A percentile compares a stretch with the other conserved stretches of the same genome.
Conservation (phyloP, 2,329 filamentous ascomycete genomes). For the Metarhizium sp. region DNA sequence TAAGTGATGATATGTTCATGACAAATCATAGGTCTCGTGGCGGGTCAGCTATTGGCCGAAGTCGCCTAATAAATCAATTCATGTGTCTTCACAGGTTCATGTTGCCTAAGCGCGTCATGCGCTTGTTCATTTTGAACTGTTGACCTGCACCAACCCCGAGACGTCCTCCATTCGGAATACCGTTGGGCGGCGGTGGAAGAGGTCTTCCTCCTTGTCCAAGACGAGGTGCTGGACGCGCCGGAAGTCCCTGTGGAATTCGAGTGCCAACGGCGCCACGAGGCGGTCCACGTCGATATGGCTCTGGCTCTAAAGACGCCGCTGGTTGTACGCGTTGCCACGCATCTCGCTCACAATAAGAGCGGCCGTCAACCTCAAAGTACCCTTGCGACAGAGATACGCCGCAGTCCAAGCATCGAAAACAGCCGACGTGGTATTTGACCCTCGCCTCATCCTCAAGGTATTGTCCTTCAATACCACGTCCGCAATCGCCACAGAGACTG, state of each 20-base stretch:
- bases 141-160: constrained; percentile 9
- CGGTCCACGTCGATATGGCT: constrained; percentile 8
- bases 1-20: neutral
- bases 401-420: constrained; percentile 79
- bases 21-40: neutral
- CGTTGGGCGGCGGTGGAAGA: neutral
- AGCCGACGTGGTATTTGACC: constrained; percentile 77
- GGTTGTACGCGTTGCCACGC: constrained; percentile 50
- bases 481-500: constrained; percentile 72
- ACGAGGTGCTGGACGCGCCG: constrained; percentile 11
- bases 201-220: constrained; percentile 5
- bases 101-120: constrained; percentile 47
- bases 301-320: constrained; percentile 8
- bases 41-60: neutral
- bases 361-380: constrained; percentile 81
- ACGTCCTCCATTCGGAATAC: constrained; percentile 8
- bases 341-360: constrained; percentile 79
- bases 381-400: constrained; percentile 65
- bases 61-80: neutral
- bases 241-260: constrained; percentile 15
- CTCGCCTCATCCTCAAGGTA: constrained; percentile 75
- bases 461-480: constrained; percentile 82
- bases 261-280: constrained; percentile 7
- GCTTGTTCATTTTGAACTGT: constrained; percentile 47
- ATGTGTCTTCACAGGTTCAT: constrained; percentile 34